These are phyloP conservation scores for Phytophthora colocasiae DNA, from an alignment of 352 stramenopile species.

Conservation along the genomic window DNA sequence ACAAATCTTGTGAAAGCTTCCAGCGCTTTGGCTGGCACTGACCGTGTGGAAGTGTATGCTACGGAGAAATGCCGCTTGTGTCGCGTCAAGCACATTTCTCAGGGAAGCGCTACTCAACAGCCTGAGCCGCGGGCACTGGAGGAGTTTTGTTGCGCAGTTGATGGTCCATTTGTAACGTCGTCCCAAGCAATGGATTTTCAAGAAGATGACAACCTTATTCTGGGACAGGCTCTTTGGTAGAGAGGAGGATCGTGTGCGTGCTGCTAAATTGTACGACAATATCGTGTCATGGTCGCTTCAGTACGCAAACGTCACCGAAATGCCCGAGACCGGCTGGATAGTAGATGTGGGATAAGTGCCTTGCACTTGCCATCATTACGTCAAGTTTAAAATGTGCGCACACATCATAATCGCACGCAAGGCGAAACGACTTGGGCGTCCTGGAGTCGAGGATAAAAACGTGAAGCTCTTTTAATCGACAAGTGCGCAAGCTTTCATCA, in stretches of 20 bases:
- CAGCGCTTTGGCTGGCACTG: no score
- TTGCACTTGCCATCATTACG: slow-evolving; percentile 11
- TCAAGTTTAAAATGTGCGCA: slow-evolving; percentile 16
- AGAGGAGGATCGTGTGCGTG: slow-evolving; percentile 6
- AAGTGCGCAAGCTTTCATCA: neutral
- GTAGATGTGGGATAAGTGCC: slow-evolving; percentile 15
- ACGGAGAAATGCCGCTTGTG: no score
- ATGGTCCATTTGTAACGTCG: neutral
- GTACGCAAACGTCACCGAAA: slow-evolving; percentile 1
- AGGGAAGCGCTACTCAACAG: no score
- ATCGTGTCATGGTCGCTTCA: slow-evolving; percentile 8
- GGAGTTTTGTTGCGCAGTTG: no score
- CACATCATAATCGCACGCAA: slow-evolving; percentile 17
- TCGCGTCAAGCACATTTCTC: no score
- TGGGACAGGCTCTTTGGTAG: slow-evolving; percentile 1
- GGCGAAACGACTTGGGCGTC: neutral
- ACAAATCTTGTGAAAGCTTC: no score
- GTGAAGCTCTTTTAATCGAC: slow-evolving; percentile 4
- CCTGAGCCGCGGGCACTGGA: no score
- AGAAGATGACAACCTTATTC: neutral
- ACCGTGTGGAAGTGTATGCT: no score
- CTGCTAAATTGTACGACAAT: slow-evolving; percentile 12
- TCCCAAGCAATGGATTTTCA: slow-evolving; percentile 1
- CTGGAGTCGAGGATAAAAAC: slow-evolving; percentile 2
- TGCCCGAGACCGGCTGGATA: slow-evolving; percentile 10